Conservation (phyloP, 1,139 yeast species). For the Scheffersomyces illinoinensis region DNA sequence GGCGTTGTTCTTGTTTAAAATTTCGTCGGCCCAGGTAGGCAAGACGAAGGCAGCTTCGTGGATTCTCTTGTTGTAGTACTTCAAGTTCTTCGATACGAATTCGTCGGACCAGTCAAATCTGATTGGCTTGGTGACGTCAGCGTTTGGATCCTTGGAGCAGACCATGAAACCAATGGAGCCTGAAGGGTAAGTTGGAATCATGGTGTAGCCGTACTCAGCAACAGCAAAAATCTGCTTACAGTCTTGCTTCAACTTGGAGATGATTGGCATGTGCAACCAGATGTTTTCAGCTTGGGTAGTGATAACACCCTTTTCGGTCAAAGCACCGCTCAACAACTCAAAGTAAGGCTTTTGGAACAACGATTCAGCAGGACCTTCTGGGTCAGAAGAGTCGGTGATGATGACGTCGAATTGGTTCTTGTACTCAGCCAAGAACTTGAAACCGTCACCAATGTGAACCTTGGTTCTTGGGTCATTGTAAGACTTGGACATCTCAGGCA, state of each 20-base stretch:
- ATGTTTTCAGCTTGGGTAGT: slow-evolving; percentile 91
- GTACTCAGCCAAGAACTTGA: slow-evolving; percentile 80
- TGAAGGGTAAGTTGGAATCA: slow-evolving; percentile 91
- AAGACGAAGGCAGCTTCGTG: slow-evolving; percentile 85
- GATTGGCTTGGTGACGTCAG: slow-evolving; percentile 64
- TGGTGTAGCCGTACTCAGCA: slow-evolving; percentile 83
- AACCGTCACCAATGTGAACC: slow-evolving; percentile 88
- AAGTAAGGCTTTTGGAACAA: slow-evolving; percentile 87
- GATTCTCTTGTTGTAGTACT: slow-evolving; percentile 75
- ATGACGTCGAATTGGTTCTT: slow-evolving; percentile 78
- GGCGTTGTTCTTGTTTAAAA: slow-evolving; percentile 19
- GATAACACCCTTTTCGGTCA: slow-evolving; percentile 84
- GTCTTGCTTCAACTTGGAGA: slow-evolving; percentile 71
- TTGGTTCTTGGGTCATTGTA: slow-evolving; percentile 80
- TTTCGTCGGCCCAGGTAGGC: slow-evolving; percentile 77
- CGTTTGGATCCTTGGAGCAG: slow-evolving; percentile 70
- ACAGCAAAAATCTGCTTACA: slow-evolving; percentile 82
- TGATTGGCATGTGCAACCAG: slow-evolving; percentile 83
- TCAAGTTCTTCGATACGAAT: slow-evolving; percentile 64
- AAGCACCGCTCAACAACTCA: slow-evolving; percentile 72
- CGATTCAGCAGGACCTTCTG: slow-evolving; percentile 94
- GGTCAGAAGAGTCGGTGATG: slow-evolving; percentile 93
- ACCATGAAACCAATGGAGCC: slow-evolving; percentile 96
- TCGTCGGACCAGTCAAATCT: slow-evolving; percentile 62
- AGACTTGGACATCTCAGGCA: slow-evolving; percentile 82